A percentile compares a stretch with the other conserved stretches of the same genome.
Evolutionary conservation across 2,329 filamentous ascomycete species (phyloP).

Genomic region (Passalora sequoiae): DNA sequence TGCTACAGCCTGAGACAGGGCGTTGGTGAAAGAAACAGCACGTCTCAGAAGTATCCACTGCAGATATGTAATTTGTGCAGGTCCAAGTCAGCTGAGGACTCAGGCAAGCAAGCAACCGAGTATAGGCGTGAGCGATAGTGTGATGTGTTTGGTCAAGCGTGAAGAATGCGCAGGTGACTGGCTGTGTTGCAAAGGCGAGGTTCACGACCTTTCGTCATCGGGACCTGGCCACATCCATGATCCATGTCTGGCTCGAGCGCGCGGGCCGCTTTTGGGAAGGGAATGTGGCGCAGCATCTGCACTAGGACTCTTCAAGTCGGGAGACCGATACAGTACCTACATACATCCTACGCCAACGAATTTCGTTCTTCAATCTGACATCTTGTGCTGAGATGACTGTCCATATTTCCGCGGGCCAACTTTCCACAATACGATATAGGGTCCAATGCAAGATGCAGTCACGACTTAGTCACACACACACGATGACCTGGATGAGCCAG

Average conservation of each 20-base stretch:
- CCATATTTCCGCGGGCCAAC: no score
- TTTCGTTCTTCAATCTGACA: no score
- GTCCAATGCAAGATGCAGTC: no score
- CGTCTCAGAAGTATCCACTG: constrained; percentile 3
- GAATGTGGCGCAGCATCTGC: constrained; percentile 9
- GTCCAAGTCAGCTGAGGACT: constrained; percentile 20
- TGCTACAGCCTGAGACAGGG: constrained; percentile 21
- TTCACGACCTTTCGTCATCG: constrained; percentile 4
- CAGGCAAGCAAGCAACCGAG: constrained; percentile 17
- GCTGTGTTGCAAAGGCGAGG: constrained; percentile 7
- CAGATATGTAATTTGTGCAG: constrained; percentile 14
- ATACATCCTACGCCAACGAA: no score
- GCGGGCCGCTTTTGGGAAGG: constrained; percentile 3
- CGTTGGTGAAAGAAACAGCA: constrained; percentile 7
- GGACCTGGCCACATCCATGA: neutral
- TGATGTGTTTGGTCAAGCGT: neutral
- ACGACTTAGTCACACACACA: no score
- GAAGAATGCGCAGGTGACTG: constrained; percentile 12
- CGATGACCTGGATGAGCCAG: no score
- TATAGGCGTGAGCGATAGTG: constrained; percentile 9
- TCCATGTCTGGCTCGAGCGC: no score
- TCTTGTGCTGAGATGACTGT: no score
- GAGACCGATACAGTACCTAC: no score
- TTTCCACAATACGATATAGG: no score
- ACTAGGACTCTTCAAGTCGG: no score